Conservation (phyloP, 2,329 filamentous ascomycete genomes). For the Plectosphaerella cucumerina region DNA sequence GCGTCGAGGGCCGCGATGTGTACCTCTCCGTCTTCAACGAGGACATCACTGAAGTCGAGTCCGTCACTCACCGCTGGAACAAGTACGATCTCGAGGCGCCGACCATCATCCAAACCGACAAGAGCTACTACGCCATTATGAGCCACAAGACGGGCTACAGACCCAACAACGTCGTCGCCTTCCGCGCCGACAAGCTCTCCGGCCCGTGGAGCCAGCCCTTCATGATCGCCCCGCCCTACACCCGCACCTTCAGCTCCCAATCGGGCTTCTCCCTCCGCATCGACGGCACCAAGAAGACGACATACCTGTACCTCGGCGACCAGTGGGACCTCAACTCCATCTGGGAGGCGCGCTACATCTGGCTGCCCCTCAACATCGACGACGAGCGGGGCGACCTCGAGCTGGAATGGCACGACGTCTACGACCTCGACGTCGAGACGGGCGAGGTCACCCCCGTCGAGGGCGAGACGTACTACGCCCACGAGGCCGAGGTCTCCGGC, state of each 20-base stretch:
- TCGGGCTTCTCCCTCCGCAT: constrained; percentile 45
- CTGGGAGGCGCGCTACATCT: constrained; percentile 53
- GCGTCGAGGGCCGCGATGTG: constrained; percentile 49
- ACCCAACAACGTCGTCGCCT: constrained; percentile 58
- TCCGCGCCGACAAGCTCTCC: constrained; percentile 42
- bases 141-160: constrained; percentile 60
- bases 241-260: constrained; percentile 47
- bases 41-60: constrained; percentile 44
- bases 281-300: constrained; percentile 42
- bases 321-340: constrained; percentile 48
- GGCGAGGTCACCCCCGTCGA: constrained; percentile 41
- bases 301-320: constrained; percentile 44
- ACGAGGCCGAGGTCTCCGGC: constrained; percentile 37
- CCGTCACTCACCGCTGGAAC: constrained; percentile 49
- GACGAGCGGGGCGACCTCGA: constrained; percentile 43
- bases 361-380: constrained; percentile 48
- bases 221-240: constrained; percentile 43
- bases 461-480: constrained; percentile 41
- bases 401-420: constrained; percentile 49
- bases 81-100: constrained; percentile 59
- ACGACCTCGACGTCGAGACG: constrained; percentile 47
- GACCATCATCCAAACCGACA: constrained; percentile 55
- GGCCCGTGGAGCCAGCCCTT: constrained; percentile 51
- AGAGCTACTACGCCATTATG: constrained; percentile 57
- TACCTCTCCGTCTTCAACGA: constrained; percentile 52